Evolutionary conservation across 192 early-diverging fungal genomes (phyloP).

Genomic region (Entophlyctis luteolus): DNA sequence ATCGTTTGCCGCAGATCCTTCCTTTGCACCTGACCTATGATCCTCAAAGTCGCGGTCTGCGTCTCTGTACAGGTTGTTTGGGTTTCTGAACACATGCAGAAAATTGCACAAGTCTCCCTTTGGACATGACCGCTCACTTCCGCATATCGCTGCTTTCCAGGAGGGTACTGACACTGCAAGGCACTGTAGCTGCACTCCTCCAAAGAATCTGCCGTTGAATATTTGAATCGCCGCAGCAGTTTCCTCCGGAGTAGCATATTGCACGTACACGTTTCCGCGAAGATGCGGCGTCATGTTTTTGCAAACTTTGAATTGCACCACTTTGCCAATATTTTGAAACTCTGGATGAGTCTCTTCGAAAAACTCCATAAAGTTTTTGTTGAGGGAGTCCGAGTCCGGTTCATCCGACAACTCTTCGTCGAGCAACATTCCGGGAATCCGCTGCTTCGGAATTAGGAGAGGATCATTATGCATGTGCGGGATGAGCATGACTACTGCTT

Average conservation of each 20-base stretch:
- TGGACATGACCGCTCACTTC: constrained; percentile 35
- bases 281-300: constrained; percentile 21
- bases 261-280: constrained; percentile 47
- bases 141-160: constrained; percentile 48
- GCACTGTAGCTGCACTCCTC: constrained; percentile 30
- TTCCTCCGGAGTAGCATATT: constrained; percentile 40
- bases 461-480: constrained; percentile 42
- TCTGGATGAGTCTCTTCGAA: constrained; percentile 42
- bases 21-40: too few species aligned
- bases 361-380: constrained; percentile 41
- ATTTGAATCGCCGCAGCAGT: constrained; percentile 28
- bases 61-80: constrained; percentile 33
- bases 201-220: constrained; percentile 42
- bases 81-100: constrained; percentile 41
- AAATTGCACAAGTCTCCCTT: constrained; percentile 43
- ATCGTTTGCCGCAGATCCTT: too few species aligned
- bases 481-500: constrained; percentile 22
- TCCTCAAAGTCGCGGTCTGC: constrained; percentile 37
- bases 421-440: background rate
- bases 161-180: constrained; percentile 39
- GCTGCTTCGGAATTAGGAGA: constrained; percentile 11
- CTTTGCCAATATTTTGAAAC: constrained; percentile 32
- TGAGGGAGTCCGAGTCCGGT: constrained; percentile 30
- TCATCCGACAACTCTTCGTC: constrained; percentile 23
- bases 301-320: constrained; percentile 44